Evolutionary conservation across 139 green algal genomes (phyloP), one percentile per base, ranked within the genome.

Genomic region (Picochlorum sp.): DNA sequence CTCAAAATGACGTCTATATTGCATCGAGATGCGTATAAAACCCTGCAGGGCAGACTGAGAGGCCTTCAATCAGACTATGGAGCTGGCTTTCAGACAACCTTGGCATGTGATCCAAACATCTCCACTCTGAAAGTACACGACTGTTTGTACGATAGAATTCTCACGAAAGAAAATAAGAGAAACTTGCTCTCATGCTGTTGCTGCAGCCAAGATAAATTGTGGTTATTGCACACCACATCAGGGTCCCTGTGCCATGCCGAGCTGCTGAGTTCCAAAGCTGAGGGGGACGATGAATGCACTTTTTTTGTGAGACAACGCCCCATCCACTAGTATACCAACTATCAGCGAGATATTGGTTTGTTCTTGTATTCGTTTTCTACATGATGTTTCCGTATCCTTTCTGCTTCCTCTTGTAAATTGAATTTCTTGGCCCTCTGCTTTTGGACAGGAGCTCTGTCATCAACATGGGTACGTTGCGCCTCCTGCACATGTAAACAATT

Each of bases 351-450:
- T 9, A 59, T 15, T n/a, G 51, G 51, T 34, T 41, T 59, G 34
- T 59, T 59, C 18, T 37, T 31, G 34, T 59, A 59, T n/a, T 59
- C 51, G 0, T 30, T 38, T 34, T 31, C 20, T 15, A 59, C 0
- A 34, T 38, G 21, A n/a, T 59, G n/a, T 20, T 34, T 34, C 15
- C 23, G n/a, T 16, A 59, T 20, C 20, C 51, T 59, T 23, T 59
- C 21, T 23, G 72, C 45, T 38, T 77, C 70, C 30, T 77, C 70
- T 11, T 73, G 20, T 2, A 77, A 50, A 50, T 72, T 57, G 41
- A 77, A 77, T 31, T 62, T 67, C 58, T 77, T 77, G 47, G 70
- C 70, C 3, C 64, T 64, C 57, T 77, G 70, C 63, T 77, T 77
- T 20, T 26, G 24, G 8, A 68, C 70, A 1, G 70, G 70, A 10